These are phyloP conservation scores for Coccomyxa subellipsoidea DNA, from an alignment of 163 green algal species.

Conservation along the genomic window DNA sequence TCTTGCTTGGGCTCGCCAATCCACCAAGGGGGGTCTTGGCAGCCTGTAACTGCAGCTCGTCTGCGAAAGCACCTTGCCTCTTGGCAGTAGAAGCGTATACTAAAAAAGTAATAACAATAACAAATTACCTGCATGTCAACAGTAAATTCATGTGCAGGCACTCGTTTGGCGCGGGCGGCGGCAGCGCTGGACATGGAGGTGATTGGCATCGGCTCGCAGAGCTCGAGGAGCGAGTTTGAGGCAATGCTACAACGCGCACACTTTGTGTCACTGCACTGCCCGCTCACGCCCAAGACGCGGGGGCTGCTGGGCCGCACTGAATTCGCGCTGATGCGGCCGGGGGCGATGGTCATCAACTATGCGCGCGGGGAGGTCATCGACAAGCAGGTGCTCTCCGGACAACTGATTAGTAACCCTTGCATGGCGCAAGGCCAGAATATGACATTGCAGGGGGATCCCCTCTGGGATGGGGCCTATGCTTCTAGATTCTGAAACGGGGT, in stretches of 20 bases:
- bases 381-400: conserved; percentile 18
- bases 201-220: background rate
- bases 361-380: conserved; percentile 47
- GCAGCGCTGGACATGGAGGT: conserved; percentile 2
- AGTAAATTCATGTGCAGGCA: background rate
- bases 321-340: conserved; percentile 41
- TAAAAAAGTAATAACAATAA: too few relatives aligned
- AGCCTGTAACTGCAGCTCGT: too few relatives aligned
- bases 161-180: background rate
- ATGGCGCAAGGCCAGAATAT: too few relatives aligned
- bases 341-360: conserved; percentile 54
- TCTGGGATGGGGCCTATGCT: too few relatives aligned
- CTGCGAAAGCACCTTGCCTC: too few relatives aligned
- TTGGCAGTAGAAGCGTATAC: too few relatives aligned
- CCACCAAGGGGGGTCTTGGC: too few relatives aligned
- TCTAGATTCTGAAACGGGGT: too few relatives aligned
- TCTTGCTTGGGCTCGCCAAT: too few relatives aligned
- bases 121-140: too few relatives aligned
- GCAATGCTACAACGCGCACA: conserved; percentile 34
- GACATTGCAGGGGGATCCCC: too few relatives aligned
- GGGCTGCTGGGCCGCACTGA: conserved; percentile 46
- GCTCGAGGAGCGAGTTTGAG: conserved; percentile 29
- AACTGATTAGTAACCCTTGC: background rate
- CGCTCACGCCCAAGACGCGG: conserved; percentile 35
- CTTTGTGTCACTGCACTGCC: conserved; percentile 46